A percentile compares a stretch with the other conserved stretches of the same genome.
Evolutionary conservation across 2,329 filamentous ascomycete species (phyloP).

Genomic region (Cadophora gregata): DNA sequence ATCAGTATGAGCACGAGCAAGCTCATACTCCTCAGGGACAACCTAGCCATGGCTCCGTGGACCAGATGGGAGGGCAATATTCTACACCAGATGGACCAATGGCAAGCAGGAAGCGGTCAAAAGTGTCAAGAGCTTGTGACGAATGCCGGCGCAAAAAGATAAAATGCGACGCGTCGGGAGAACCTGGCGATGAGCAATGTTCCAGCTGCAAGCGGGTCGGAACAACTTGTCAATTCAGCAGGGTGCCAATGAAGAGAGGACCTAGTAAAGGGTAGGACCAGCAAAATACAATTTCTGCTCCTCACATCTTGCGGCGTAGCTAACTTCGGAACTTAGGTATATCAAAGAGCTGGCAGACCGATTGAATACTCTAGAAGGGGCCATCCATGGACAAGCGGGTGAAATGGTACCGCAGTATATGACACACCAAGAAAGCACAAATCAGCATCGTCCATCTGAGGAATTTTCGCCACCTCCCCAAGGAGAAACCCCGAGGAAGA

Average conservation of each 20-base stretch:
- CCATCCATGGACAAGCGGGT: conserved; percentile 62
- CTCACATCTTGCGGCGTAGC: neutral
- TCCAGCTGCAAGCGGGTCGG: conserved; percentile 80
- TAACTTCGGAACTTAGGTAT: conserved; percentile 59
- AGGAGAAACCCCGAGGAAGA: conserved; percentile 50
- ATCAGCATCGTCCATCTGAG: conserved; percentile 53
- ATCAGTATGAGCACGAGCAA: conserved; percentile 45
- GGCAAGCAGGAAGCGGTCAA: conserved; percentile 74
- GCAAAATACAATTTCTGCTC: neutral
- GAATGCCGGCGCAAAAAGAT: conserved; percentile 91
- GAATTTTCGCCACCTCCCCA: conserved; percentile 59
- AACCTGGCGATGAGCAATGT: conserved; percentile 75
- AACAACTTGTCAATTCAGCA: conserved; percentile 83
- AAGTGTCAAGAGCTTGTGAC: conserved; percentile 88
- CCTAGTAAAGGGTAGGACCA: conserved; percentile 81
- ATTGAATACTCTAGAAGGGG: conserved; percentile 81
- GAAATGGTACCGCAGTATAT: conserved; percentile 50
- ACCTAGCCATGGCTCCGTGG: conserved; percentile 36
- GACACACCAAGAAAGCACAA: conserved; percentile 46
- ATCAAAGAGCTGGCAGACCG: conserved; percentile 91
- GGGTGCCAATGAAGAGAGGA: conserved; percentile 85
- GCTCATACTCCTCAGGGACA: conserved; percentile 34
- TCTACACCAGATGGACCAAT: conserved; percentile 52
- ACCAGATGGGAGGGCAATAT: conserved; percentile 53
- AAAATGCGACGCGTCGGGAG: conserved; percentile 82